Conservation (phyloP, 2,329 filamentous ascomycete species). For the Metarhizium robertsii region DNA sequence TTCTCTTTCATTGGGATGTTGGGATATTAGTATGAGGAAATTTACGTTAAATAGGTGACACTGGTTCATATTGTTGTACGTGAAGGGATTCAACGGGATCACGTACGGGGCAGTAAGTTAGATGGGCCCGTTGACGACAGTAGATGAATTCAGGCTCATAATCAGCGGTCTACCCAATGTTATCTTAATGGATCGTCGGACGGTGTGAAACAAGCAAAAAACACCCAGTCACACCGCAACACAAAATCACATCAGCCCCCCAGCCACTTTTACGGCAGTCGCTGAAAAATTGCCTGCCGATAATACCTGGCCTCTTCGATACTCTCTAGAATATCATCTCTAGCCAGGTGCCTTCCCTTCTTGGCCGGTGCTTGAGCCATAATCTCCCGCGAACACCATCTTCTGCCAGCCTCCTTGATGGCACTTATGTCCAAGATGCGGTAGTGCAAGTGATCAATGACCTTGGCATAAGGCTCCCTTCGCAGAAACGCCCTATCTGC, state of each 20-base stretch:
- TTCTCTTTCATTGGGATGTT: not conserved
- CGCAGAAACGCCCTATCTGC: slow-evolving; percentile 77
- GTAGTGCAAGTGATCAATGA: slow-evolving; percentile 76
- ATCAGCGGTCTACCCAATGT: too few species aligned
- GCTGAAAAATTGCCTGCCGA: slow-evolving; percentile 55
- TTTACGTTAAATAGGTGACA: not conserved
- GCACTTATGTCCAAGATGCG: slow-evolving; percentile 86
- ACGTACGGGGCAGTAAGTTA: too few species aligned
- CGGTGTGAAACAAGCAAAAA: not conserved
- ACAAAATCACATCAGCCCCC: not conserved
- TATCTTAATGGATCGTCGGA: not conserved
- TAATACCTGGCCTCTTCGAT: slow-evolving; percentile 88
- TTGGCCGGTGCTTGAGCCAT: slow-evolving; percentile 60
- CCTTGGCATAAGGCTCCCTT: slow-evolving; percentile 60
- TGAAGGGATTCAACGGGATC: too few species aligned
- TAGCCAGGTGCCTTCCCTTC: slow-evolving; percentile 69
- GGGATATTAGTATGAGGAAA: not conserved
- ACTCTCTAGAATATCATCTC: slow-evolving; percentile 87
- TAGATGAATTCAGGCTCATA: too few species aligned
- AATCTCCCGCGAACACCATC: slow-evolving; percentile 54
- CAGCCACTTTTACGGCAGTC: slow-evolving; percentile 12
- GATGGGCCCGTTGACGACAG: too few species aligned
- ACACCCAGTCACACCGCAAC: not conserved
- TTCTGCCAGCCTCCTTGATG: slow-evolving; percentile 79
- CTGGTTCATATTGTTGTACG: too few species aligned